These are phyloP conservation scores for Suhomyces xylopsoci DNA, from an alignment of 805 yeast genomes.

Conservation along the genomic window DNA sequence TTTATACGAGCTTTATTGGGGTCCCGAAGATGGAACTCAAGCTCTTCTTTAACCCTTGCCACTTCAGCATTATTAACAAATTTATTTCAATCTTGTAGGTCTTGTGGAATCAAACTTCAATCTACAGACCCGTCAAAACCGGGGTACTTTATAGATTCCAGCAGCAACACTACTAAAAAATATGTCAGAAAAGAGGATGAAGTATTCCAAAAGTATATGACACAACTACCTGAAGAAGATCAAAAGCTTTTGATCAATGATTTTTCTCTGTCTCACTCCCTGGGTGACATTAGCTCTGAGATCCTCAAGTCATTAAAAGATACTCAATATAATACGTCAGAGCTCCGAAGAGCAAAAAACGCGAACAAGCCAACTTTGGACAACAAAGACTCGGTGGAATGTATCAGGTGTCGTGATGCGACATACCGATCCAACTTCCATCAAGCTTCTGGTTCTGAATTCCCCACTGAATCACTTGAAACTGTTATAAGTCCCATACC, in stretches of 20 bases:
- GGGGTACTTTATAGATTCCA: constrained; percentile 42
- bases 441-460: constrained; percentile 20
- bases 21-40: constrained; percentile 1
- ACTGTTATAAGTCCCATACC: constrained; percentile 36
- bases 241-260: constrained; percentile 21
- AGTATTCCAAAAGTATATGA: constrained; percentile 18
- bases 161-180: constrained; percentile 6
- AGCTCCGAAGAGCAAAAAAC: constrained; percentile 3
- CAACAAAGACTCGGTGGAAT: constrained; percentile 25
- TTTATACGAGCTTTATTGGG: background rate
- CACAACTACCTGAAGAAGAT: constrained; percentile 24
- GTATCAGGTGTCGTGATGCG: constrained; percentile 58
- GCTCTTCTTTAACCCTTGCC: constrained; percentile 4
- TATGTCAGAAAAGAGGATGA: constrained; percentile 20
- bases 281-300: background rate
- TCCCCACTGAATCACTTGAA: constrained; percentile 20
- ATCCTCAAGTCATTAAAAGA: constrained; percentile 4
- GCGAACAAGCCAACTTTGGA: background rate
- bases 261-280: background rate
- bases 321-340: background rate
- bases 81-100: constrained; percentile 35
- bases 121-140: constrained; percentile 25
- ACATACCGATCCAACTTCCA: constrained; percentile 41
- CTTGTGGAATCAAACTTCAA: constrained; percentile 61
- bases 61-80: constrained; percentile 10